These are phyloP conservation scores for Bullera alba DNA, from an alignment of 768 basidiomycete genomes.

Conservation along the genomic window DNA sequence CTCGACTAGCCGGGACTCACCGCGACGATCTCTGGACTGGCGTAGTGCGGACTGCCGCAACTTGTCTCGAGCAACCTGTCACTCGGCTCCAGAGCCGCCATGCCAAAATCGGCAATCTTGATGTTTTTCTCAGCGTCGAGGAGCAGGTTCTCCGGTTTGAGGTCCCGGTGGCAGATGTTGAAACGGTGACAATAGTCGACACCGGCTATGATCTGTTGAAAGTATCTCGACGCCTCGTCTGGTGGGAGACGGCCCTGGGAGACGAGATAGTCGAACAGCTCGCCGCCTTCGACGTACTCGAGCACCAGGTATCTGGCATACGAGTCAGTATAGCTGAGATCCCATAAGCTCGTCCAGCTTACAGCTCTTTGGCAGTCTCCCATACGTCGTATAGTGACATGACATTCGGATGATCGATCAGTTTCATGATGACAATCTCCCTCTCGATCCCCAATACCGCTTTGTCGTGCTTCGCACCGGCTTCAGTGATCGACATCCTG, in stretches of 20 bases:
- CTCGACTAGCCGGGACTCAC: constrained; percentile 31
- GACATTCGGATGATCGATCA: constrained; percentile 97
- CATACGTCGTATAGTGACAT: constrained; percentile 93
- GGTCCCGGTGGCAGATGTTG: constrained; percentile 94
- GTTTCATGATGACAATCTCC: constrained; percentile 98
- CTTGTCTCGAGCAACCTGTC: constrained; percentile 81
- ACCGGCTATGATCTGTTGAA: constrained; percentile 91
- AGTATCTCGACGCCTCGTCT: constrained; percentile 78
- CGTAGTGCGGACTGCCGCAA: constrained; percentile 95
- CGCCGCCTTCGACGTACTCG: constrained; percentile 92
- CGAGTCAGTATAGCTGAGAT: neutral
- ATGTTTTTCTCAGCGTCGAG: constrained; percentile 63
- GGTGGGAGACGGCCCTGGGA: constrained; percentile 74
- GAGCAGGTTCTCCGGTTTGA: constrained; percentile 95
- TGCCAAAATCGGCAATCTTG: constrained; percentile 98
- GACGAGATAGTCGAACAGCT: constrained; percentile 92
- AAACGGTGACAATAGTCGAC: constrained; percentile 96
- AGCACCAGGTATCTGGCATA: constrained; percentile 64
- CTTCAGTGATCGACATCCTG: constrained; percentile 47
- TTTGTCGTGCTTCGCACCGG: constrained; percentile 32
- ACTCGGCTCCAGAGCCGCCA: constrained; percentile 90
- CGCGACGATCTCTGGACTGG: constrained; percentile 90
- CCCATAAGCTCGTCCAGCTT: constrained; percentile 9
- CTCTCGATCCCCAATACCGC: constrained; percentile 69
- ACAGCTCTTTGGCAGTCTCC: constrained; percentile 80